Evolutionary conservation across 2,329 filamentous ascomycete genomes (phyloP).

Genomic region (Coniochaeta sp.): DNA sequence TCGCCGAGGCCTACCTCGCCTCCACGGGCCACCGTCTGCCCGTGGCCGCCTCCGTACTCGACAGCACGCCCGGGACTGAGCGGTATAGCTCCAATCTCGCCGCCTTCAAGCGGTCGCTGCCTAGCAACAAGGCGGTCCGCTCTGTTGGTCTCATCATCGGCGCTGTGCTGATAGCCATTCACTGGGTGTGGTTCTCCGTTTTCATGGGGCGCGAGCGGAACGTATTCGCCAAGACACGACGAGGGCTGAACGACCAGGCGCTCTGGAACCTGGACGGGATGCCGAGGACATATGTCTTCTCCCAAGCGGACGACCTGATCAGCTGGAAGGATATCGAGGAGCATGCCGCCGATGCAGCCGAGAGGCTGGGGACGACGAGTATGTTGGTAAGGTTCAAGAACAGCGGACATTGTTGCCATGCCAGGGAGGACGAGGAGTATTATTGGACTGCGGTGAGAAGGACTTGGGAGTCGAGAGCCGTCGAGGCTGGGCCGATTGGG

Average conservation of each 20-base stretch:
- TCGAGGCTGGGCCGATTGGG: constrained; percentile 4
- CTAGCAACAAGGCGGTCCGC: constrained; percentile 5
- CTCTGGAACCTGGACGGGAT: constrained; percentile 9
- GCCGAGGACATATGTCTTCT: constrained; percentile 15
- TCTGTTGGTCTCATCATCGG: constrained; percentile 9
- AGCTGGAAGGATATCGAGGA: constrained; percentile 15
- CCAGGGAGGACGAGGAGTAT: constrained; percentile 11
- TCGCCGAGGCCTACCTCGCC: constrained; percentile 28
- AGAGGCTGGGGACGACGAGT: constrained; percentile 8
- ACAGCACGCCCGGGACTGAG: constrained; percentile 34
- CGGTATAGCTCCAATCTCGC: constrained; percentile 13
- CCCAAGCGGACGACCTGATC: constrained; percentile 16
- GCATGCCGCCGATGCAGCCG: constrained; percentile 10
- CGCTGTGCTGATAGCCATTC: constrained; percentile 8
- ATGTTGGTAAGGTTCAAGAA: constrained; percentile 15
- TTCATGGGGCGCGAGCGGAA: constrained; percentile 11
- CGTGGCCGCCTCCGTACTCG: constrained; percentile 30
- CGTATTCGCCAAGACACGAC: constrained; percentile 12
- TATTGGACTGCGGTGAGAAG: constrained; percentile 16
- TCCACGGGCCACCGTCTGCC: constrained; percentile 25
- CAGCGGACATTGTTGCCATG: constrained; percentile 16
- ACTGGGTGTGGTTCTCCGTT: constrained; percentile 8
- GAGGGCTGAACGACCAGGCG: constrained; percentile 12
- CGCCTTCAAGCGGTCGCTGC: constrained; percentile 11
- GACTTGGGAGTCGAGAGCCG: constrained; percentile 15